These are phyloP conservation scores for Anacardium occidentale DNA, from an alignment of 345 rosid genomes.

Conservation along the genomic window DNA sequence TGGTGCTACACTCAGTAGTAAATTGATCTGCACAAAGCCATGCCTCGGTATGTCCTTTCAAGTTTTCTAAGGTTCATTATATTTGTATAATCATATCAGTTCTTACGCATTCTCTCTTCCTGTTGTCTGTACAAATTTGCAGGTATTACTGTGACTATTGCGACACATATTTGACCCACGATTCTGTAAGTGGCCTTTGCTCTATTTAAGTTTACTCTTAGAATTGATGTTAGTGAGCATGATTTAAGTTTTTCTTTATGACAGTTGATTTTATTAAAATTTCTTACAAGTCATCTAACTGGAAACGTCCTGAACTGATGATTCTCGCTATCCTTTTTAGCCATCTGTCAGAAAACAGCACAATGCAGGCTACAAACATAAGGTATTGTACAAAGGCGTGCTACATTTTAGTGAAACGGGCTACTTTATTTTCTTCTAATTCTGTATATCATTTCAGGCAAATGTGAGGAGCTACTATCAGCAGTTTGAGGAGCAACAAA, in stretches of 20 bases:
- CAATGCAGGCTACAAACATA: slow-evolving; percentile 98
- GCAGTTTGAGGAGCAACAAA: slow-evolving; percentile 99
- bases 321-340: slow-evolving; percentile 39
- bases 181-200: slow-evolving; percentile 60
- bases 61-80: neutral
- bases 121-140: slow-evolving; percentile 18
- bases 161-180: slow-evolving; percentile 97
- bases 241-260: neutral
- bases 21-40: slow-evolving; percentile 2
- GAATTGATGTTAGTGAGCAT: neutral
- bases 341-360: slow-evolving; percentile 99
- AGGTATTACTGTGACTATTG: slow-evolving; percentile 99
- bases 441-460: slow-evolving; percentile 47
- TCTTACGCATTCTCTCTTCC: neutral
- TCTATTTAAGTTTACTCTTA: neutral
- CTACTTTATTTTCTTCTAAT: neutral
- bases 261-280: too few species aligned
- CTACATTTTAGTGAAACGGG: neutral
- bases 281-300: too few species aligned
- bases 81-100: neutral
- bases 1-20: neutral
- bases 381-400: slow-evolving; percentile 43
- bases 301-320: slow-evolving; percentile 1
- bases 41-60: slow-evolving; percentile 30
- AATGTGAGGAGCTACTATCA: slow-evolving; percentile 91